Evolutionary conservation across 2,329 filamentous ascomycete species (phyloP), one percentile per base, ranked within the genome.

Genomic region (Ceratocystis smalleyi): DNA sequence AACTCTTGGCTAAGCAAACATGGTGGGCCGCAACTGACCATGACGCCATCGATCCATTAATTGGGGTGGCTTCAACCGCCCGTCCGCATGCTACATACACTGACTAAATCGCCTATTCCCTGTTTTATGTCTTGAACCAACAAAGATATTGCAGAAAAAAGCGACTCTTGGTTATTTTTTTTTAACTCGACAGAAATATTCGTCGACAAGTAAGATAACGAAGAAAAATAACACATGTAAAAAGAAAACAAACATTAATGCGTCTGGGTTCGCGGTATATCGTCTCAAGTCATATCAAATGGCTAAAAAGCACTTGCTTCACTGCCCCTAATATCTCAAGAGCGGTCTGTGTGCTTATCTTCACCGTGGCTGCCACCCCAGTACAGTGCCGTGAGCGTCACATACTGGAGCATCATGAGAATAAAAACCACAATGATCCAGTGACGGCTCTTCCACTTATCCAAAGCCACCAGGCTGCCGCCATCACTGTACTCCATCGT

Each of bases 381-480:
- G 59, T 61, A 61, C 24, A 61, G 19, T 3, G 59, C 59, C 17
- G 59, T 47, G n/a, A 61, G 59, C 24, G 43, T 61, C 43, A 61
- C 30, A 22, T 61, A 61, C 59, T 61, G 59, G 43, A 61, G 43
- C 24, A 30, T 19, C 59, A 61, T 61, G 43, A 61, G 59, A 45
- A 19, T 27, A 27, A 61, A 47, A 6, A 61, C 59, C 17, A 61
- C 45, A 15, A 47, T 19, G 30, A 61, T 61, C 59, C 59, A 61
- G 43, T 61, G 59, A 3, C 59, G 59, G 6, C 43, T 49, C 59
- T 61, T 61, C 59, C 43, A 47, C 59, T 61, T 61, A 24, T 61
- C 59, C 7, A 61, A 43, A 15, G 54, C 27, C 54, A 35, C n/a
- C 12, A 57, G 24, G 27, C 12, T 57, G 54, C 43, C 35, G 59